Evolutionary conservation across 2,329 filamentous ascomycete species (phyloP).

Genomic region (Aureobasidium sp.): DNA sequence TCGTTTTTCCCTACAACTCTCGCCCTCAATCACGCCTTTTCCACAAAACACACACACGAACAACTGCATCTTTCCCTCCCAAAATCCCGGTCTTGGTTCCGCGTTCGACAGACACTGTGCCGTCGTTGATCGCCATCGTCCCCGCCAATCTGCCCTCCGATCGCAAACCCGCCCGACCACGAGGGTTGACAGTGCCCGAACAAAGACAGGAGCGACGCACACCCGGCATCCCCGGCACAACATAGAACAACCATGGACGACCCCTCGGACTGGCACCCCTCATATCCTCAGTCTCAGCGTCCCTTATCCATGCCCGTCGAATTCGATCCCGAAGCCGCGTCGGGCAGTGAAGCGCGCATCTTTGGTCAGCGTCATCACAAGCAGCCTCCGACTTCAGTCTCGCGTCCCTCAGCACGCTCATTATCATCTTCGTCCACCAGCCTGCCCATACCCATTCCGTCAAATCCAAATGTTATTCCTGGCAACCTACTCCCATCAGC

Average conservation of each 20-base stretch:
- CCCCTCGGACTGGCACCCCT: conserved; percentile 13
- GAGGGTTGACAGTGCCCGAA: neutral
- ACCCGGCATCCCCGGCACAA: neutral
- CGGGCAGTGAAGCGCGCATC: conserved; percentile 7
- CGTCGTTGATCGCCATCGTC: conserved; percentile 2
- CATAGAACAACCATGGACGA: conserved; percentile 12
- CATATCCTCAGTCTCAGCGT: conserved; percentile 13
- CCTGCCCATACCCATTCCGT: conserved; percentile 34
- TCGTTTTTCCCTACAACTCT: neutral
- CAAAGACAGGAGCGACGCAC: neutral
- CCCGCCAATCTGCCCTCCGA: neutral
- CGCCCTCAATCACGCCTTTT: too few relatives aligned
- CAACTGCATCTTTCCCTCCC: neutral
- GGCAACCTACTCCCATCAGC: conserved; percentile 57
- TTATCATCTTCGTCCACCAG: conserved; percentile 24
- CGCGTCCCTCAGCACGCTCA: conserved; percentile 10
- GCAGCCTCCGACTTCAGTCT: neutral
- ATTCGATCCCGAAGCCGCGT: conserved; percentile 10
- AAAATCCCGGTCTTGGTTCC: neutral
- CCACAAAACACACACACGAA: neutral
- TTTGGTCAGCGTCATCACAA: conserved; percentile 7
- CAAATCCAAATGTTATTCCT: conserved; percentile 42
- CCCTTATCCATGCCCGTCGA: conserved; percentile 14
- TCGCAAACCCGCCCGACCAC: conserved; percentile 6
- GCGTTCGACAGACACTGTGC: neutral